phyloP scores from a whole-genome alignment of 2,329 filamentous ascomycete genomes.

The Monilinia fructigena region DNA sequence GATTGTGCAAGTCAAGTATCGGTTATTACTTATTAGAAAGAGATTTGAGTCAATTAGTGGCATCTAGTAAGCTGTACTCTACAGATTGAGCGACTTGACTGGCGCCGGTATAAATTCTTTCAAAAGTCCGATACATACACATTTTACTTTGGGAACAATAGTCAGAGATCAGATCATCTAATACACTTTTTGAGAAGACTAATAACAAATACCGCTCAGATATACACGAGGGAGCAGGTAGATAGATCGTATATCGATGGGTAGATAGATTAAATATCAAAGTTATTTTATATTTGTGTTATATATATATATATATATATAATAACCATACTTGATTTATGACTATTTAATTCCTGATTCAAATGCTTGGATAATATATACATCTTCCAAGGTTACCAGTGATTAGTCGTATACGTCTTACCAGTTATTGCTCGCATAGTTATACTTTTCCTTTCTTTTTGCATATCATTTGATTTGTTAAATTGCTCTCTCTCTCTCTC shows the following conservation, averaged over 20 bases:
- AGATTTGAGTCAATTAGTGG: slow-evolving; percentile 11
- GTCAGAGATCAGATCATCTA: not conserved
- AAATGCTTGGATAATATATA: too few relatives aligned
- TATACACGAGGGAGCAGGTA: not conserved
- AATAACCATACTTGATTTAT: too few relatives aligned
- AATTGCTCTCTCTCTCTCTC: not conserved
- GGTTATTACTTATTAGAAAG: not conserved
- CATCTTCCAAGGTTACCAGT: too few relatives aligned
- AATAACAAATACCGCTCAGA: not conserved
- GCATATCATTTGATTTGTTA: not conserved
- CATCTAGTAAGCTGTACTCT: not conserved
- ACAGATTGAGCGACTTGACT: not conserved
- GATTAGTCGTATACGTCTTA: too few relatives aligned
- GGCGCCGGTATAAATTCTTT: not conserved
- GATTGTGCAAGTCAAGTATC: too few relatives aligned
- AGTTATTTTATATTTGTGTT: too few relatives aligned
- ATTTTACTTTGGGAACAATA: not conserved
- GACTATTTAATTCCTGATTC: too few relatives aligned
- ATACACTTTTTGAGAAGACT: not conserved
- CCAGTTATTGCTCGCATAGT: too few relatives aligned
- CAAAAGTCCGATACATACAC: not conserved
- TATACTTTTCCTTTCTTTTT: not conserved
- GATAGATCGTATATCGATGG: too few relatives aligned
- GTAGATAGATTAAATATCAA: too few relatives aligned
- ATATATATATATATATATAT: too few relatives aligned